Percentiles rank a stretch among this genome's conserved stretches.
Conservation (phyloP, 2,329 filamentous ascomycete genomes). For the Hypoxylon sp. region DNA sequence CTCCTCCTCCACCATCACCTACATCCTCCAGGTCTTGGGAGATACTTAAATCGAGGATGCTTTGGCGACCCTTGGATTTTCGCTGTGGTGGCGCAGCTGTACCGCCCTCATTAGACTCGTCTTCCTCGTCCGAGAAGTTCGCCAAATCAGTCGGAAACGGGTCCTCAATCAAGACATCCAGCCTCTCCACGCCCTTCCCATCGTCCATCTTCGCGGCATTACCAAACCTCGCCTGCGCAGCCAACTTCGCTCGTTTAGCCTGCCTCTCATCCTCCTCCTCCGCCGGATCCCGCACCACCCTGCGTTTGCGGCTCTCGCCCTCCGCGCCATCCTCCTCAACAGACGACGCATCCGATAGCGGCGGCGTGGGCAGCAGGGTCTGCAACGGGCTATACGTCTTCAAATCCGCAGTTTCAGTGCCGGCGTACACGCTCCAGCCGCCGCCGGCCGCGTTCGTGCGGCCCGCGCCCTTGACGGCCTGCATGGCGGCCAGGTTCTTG, state of each 20-base stretch:
- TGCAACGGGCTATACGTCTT: slow-evolving; percentile 69
- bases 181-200: slow-evolving; percentile 72
- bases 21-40: slow-evolving; percentile 50
- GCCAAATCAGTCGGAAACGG: slow-evolving; percentile 60
- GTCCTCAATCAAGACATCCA: slow-evolving; percentile 74
- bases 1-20: slow-evolving; percentile 41
- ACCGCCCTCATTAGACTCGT: slow-evolving; percentile 32
- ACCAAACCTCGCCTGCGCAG: slow-evolving; percentile 81
- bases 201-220: slow-evolving; percentile 69
- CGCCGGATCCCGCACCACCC: slow-evolving; percentile 44
- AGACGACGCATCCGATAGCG: slow-evolving; percentile 59
- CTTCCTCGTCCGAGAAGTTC: slow-evolving; percentile 22
- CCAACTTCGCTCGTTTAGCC: slow-evolving; percentile 71
- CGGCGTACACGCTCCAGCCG: slow-evolving; percentile 83
- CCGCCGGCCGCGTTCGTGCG: slow-evolving; percentile 80
- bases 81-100: slow-evolving; percentile 20
- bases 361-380: slow-evolving; percentile 63
- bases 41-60: slow-evolving; percentile 46
- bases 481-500: slow-evolving; percentile 78
- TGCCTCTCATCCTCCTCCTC: slow-evolving; percentile 55
- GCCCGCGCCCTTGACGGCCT: slow-evolving; percentile 78
- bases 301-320: slow-evolving; percentile 46
- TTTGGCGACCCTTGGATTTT: slow-evolving; percentile 48
- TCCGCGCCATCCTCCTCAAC: slow-evolving; percentile 45
- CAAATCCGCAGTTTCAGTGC: slow-evolving; percentile 60